Evolutionary conservation across 2,329 filamentous ascomycete species (phyloP), one percentile per base, ranked within the genome.

Genomic region (Rutstroemia sp.): DNA sequence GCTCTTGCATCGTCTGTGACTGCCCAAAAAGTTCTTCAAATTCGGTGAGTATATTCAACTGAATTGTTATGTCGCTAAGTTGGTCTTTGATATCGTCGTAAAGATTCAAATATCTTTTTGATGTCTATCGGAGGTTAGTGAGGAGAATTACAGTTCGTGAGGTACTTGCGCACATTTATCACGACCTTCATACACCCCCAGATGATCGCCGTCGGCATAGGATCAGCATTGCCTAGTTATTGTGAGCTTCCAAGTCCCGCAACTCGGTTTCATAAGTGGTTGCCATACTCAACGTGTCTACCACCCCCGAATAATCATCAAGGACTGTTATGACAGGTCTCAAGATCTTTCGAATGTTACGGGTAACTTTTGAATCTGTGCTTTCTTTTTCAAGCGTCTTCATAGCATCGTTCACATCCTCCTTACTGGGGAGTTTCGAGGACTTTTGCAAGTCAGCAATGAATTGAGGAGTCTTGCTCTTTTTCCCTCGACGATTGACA

Each of bases 141-240:
- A 27, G 14, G 8, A 47, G 6, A 16, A 16, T 9, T n/a, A 23
- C 9, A 12, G 14, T 23, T 4, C 16, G 21, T 16, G 9, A 27
- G 25, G 23, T 25, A n/a, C 7, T 7, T 27, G 25, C 45, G 18
- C 45, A 47, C 45, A n/a, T 16, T 21, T 18, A 52, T 52, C 5
- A 52, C 50, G 18, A 52, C 25, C 25, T 52, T 52, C 50, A 52
- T 27, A 6, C 38, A 30, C 2, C 50, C 50, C 50, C 50, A 52
- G 25, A 52, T 52, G 7, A 52, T 52, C 27, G 50, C 39, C 16
- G 50, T 52, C n/a, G 50, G 50, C 50, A 52, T 52, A 9, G 50
- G 50, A 45, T 52, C 50, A 10, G 50, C 50, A 34, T 45, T 45
- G 30, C 50, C 50, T 52, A 34, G 19, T 14, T 21, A 9, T 34